Evolutionary conservation across 2,329 filamentous ascomycete genomes (phyloP), one percentile per base, ranked within the genome.

Genomic region (Elsinoe necatrix): DNA sequence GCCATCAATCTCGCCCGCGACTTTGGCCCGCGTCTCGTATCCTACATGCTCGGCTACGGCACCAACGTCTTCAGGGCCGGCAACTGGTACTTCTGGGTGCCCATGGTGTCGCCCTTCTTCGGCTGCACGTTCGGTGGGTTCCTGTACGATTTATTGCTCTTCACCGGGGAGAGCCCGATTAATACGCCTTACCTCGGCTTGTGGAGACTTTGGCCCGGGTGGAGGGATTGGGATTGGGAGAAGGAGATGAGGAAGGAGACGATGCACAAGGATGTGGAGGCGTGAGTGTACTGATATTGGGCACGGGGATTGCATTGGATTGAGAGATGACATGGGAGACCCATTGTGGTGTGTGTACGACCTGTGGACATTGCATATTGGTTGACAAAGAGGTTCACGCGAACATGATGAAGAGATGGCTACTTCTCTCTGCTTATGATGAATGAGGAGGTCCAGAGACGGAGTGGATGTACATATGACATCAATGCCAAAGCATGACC

Each of bases 1-100:
- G 84, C 71, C 1, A 64, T 88, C 60, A 87, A 87, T 62, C 70
- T 86, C 41, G 85, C 84, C 20, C 78, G 85, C 67, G 85, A 89
- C 63, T 84, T 88, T 64, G 84, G 84, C 0, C 85, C 85, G 1
- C 75, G 85, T n/a, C 71, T 88, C 23, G 78, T 86, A 58, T 79
- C 80, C 1, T 85, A 82, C 65, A 80, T 82, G 68, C 67, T 87
- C 54, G 85, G 85, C 1, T 89, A 89, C 65, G 81, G 59, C 1
- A 54, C 43, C n/a, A 58, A 61, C 20, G 82, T 86, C 0, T 86
- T 80, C 79, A 77, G 73, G 21, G 78, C 80, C 0, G 83, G 82
- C 2, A 74, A 74, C 8, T 84, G 85, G 65, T 87, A 86, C 63
- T 56, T 58, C 41, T 61, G 58, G 56, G 54, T 65, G 34, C 84